Base-by-base conservation (phyloP, 306 rosid species). In the Cyclanthera cordifolia region DNA sequence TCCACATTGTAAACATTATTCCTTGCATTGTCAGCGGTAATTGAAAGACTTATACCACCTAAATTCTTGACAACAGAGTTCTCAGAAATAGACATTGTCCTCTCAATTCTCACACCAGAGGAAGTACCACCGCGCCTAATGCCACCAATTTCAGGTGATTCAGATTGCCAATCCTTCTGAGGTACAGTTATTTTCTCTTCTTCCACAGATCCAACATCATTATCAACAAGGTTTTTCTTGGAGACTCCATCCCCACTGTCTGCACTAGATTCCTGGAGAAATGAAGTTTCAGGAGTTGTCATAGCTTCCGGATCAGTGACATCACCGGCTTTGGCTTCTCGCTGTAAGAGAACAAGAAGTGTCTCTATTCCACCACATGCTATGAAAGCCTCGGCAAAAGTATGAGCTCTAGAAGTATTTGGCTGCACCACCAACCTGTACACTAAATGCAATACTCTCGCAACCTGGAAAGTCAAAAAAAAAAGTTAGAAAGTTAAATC, bases 371-470 rank as follows among this genome's bases (percentile, higher is more conserved):
- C 99, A 32, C 96, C 96, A 79, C 85, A 80, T 68, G 89, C 84
- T 68, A 93, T 76, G 73, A 93, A 88, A 77, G 94, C 95, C 85
- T 93, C 93, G 7, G 85, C 90, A 90, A 93, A 85, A 57, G 88
- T 83, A 39, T 84, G 90, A 75, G 91, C 91, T 86, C 91, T 87
- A 72, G 80, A 76, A 51, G 87, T 80, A 68, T 93, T 93, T 46
- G 99, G 99, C 72, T 86, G 99, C 58, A 90, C 91, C 72, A 90
- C 88, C 82, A 93, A 90, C 83, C 96, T 83, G 81, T 88, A 90
- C 55, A 90, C 80, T 80, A 93, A 84, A 82, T 90, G 94, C 85
- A 93, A 78, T 74, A 86, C 87, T 86, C 99, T 87, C 25, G 94
- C 93, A 80, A 93, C 84, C 99, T 93, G 52, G 6, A 47, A 72